Base-by-base conservation (phyloP, 768 basidiomycete genomes). In the Symmetrospora coprosmae region DNA sequence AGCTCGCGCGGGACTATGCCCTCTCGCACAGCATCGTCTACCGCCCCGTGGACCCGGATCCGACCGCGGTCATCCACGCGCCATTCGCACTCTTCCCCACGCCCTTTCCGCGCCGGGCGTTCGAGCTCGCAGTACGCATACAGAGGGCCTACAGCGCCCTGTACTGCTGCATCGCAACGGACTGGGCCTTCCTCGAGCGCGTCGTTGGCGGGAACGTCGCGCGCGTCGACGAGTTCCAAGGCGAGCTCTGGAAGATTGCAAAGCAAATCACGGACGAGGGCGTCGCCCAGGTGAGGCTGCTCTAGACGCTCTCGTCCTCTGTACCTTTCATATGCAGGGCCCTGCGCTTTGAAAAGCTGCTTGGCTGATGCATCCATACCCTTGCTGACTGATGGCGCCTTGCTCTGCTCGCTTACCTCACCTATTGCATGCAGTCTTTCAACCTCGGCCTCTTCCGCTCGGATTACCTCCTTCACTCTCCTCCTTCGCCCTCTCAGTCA, bases 381-480 rank as follows among this genome's bases (percentile, higher is more conserved):
- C n/a, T n/a, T n/a, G n/a, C n/a, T n/a, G n/a, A 6, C 38, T 51
- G 37, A 19, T 31, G 14, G 39, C 23, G 27, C 35, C 8, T 25
- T 17, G 4, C 11, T 37, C 8, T 17, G n/a, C 43, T 33, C 33
- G 13, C 30, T 31, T 17, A 1, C n/a, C 9, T 28, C 35, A 3
- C 6, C 43, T 11, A 43, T 30, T 37, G 49, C 37, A 21, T n/a
- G 0, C 61, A 96, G 90, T 80, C 81, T 0, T 74, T 86, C 45
- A 86, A 94, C 62, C 79, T 97, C 5, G 90, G 91, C 19, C 73
- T 99, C 19, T 94, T 92, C 74, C 79, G 92, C 55, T 94, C 90
- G 9, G 92, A 99, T 74, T 99, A 96, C 73, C 76, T 97, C 30
- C 74, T 96, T 21, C 88, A 99, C 66, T 72, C 76, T 7, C 23